phyloP scores from a whole-genome alignment of 2,329 filamentous ascomycete genomes.

The Beauveria scarabaeidicola region DNA sequence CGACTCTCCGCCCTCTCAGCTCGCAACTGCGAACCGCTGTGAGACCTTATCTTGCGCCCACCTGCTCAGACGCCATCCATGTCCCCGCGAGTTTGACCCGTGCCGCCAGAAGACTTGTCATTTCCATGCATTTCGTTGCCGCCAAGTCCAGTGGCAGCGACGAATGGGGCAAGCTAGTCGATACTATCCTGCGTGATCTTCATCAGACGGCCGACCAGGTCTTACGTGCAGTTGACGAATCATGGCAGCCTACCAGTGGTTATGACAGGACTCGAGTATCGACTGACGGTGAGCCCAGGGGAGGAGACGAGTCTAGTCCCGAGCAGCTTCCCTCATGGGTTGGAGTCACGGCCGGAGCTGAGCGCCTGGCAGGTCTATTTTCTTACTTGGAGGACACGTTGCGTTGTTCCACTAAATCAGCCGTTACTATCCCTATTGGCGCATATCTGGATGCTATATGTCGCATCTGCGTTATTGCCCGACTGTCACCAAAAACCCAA shows the following conservation, averaged over 20 bases:
- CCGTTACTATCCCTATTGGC: conserved; percentile 60
- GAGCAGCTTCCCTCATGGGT: conserved; percentile 60
- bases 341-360: conserved; percentile 64
- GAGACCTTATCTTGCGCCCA: conserved; percentile 54
- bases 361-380: conserved; percentile 60
- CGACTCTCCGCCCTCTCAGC: conserved; percentile 70
- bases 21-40: conserved; percentile 57
- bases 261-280: conserved; percentile 35
- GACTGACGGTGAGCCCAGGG: conserved; percentile 37
- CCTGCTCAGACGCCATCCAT: conserved; percentile 40
- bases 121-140: conserved; percentile 70
- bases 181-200: conserved; percentile 51
- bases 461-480: conserved; percentile 60
- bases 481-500: conserved; percentile 38
- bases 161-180: conserved; percentile 67
- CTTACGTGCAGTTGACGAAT: conserved; percentile 70
- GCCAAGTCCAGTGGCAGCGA: conserved; percentile 69
- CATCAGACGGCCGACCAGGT: conserved; percentile 69
- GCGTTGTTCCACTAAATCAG: conserved; percentile 51
- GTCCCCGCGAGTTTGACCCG: conserved; percentile 45
- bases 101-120: conserved; percentile 55
- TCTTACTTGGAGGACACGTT: conserved; percentile 57
- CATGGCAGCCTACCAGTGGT: conserved; percentile 62
- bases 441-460: conserved; percentile 59
- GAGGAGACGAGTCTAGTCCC: conserved; percentile 32